Evolutionary conservation across 345 rosid species (phyloP), one percentile per base, ranked within the genome.

Genomic region (Draba incana): DNA sequence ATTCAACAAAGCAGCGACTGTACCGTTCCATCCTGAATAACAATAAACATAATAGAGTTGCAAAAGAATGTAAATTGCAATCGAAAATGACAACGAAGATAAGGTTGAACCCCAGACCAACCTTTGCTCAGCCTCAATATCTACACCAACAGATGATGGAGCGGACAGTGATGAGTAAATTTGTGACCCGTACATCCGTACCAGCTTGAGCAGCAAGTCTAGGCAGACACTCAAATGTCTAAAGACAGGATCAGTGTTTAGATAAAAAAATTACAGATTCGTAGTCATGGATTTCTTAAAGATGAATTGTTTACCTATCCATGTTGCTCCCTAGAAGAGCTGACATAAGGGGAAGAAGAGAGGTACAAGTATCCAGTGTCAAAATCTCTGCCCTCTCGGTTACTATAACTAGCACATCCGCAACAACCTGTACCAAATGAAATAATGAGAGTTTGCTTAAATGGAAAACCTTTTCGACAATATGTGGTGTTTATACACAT

Each of bases 121-220:
- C 99, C 99, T 95, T 77, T 86, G 93, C 72, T 95, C 98, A 44
- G 97, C 98, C 84, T 95, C 99, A 56, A 95, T 88, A 77, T 95
- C 98, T 63, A 95, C 90, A 53, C 99, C 99, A 70, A 92, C 93
- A 50, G 97, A 77, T 61, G 88, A 65, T 43, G 96, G 81, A 71
- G 98, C 92, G 3, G 90, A 92, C 28, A 92, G 51, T 9, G 96
- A 82, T 24, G 97, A 81, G 80, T 92, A 89, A 41, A 95, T 81
- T 84, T 84, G 75, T 11, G 87, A 79, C 54, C 98, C 97, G 69
- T 84, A 95, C 48, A 78, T 81, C 77, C 98, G 84, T 62, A 95
- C 85, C 72, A 95, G 84, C 86, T 86, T 95, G 46, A 95, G 90
- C 75, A 95, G 86, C 83, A 92, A 65, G 55, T 92, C 97, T 75